A percentile compares a stretch with the other conserved stretches of the same genome.
Evolutionary conservation across 768 basidiomycete species (phyloP).

Genomic region (Hypholoma fasciculare): DNA sequence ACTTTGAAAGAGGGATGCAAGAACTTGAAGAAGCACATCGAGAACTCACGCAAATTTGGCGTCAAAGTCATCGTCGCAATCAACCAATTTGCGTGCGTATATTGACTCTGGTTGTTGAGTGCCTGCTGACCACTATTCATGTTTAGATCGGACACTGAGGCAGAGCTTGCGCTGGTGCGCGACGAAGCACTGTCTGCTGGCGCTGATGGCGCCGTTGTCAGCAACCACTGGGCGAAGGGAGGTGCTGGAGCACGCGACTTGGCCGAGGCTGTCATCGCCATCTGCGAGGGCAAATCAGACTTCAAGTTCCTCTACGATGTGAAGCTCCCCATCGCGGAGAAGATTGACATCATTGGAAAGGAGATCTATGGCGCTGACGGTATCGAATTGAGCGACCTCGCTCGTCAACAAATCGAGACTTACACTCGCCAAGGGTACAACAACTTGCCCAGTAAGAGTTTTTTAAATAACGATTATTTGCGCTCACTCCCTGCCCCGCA

Average conservation of each 20-base stretch:
- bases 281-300: slow-evolving; percentile 77
- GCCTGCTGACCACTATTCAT: background rate
- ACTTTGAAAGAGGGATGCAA: slow-evolving; percentile 89
- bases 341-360: slow-evolving; percentile 84
- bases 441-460: slow-evolving; percentile 68
- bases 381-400: slow-evolving; percentile 83
- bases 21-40: slow-evolving; percentile 91
- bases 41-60: slow-evolving; percentile 94
- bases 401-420: slow-evolving; percentile 81
- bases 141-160: slow-evolving; percentile 80
- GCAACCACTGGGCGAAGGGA: slow-evolving; percentile 97
- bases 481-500: slow-evolving; percentile 23
- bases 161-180: slow-evolving; percentile 85
- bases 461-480: background rate
- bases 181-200: slow-evolving; percentile 80
- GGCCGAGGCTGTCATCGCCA: slow-evolving; percentile 87
- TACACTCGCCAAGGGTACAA: slow-evolving; percentile 91
- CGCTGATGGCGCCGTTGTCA: slow-evolving; percentile 92
- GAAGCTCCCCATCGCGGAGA: slow-evolving; percentile 78
- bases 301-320: slow-evolving; percentile 96
- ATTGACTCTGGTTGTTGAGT: background rate
- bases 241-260: slow-evolving; percentile 88
- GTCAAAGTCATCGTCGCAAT: slow-evolving; percentile 95
- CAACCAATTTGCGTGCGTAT: slow-evolving; percentile 89
- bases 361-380: slow-evolving; percentile 96